These are phyloP conservation scores for Poronia punctata DNA, from an alignment of 495 filamentous ascomycete species.

Conservation along the genomic window DNA sequence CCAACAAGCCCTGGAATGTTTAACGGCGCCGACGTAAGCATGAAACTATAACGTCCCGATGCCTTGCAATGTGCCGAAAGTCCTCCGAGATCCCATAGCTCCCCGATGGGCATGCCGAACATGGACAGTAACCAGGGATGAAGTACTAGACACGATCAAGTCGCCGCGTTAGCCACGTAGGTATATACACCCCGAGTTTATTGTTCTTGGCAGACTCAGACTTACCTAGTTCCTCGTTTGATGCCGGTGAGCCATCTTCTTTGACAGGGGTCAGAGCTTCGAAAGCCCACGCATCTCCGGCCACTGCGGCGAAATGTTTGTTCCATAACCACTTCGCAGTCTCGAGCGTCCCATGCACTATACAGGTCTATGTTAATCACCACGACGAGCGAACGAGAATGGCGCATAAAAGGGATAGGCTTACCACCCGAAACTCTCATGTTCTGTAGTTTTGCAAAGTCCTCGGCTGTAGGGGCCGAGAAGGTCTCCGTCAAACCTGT, in stretches of 20 bases:
- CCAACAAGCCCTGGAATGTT: conserved; percentile 50
- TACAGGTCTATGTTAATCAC: no score
- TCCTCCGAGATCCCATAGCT: conserved; percentile 54
- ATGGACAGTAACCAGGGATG: conserved; percentile 58
- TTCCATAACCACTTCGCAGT: conserved; percentile 53
- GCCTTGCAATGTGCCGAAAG: conserved; percentile 44
- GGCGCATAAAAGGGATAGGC: background rate
- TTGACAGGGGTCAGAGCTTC: conserved; percentile 36
- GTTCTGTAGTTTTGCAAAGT: conserved; percentile 37
- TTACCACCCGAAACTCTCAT: conserved; percentile 21
- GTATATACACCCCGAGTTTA: background rate
- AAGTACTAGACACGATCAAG: conserved; percentile 34
- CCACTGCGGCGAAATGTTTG: conserved; percentile 47
- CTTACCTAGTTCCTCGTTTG: conserved; percentile 28
- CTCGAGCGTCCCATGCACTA: conserved; percentile 46
- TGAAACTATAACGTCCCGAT: conserved; percentile 58
- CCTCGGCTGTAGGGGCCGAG: conserved; percentile 34
- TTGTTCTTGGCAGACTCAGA: conserved; percentile 1
- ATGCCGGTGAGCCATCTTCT: conserved; percentile 23
- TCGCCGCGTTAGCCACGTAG: conserved; percentile 1
- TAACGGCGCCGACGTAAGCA: conserved; percentile 56
- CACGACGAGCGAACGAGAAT: background rate
- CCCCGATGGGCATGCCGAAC: conserved; percentile 59
- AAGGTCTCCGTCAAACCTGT: conserved; percentile 59
- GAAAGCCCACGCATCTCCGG: conserved; percentile 43